A percentile compares a stretch with the other conserved stretches of the same genome.
Evolutionary conservation across 306 rosid species (phyloP).

Genomic region (Quercus parvula): DNA sequence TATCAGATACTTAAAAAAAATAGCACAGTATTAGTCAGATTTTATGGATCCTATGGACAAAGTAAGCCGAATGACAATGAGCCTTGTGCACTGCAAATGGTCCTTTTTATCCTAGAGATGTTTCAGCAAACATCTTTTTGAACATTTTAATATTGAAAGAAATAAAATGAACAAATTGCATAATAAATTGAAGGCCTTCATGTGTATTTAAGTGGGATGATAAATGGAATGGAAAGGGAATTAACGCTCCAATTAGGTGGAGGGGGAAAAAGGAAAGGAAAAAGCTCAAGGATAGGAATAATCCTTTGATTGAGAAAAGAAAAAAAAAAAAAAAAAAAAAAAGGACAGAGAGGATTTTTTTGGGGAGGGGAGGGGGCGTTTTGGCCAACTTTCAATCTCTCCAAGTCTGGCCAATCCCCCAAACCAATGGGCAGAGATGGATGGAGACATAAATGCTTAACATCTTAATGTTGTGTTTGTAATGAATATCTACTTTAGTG

Average conservation of each 20-base stretch:
- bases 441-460: no score
- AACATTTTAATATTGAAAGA: background rate
- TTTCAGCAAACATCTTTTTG: background rate
- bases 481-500: no score
- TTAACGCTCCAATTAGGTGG: no score
- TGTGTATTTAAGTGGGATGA: background rate
- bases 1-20: background rate
- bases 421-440: no score
- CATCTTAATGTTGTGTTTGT: no score
- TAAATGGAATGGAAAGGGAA: background rate
- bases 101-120: background rate
- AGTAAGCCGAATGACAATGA: background rate
- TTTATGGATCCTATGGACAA: background rate
- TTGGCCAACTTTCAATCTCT: no score
- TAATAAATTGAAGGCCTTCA: background rate
- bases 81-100: no score
- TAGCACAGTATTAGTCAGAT: background rate
- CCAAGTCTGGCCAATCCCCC: no score
- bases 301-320: background rate
- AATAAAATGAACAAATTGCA: background rate
- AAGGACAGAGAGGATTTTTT: no score
- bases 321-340: background rate
- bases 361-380: no score
- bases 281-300: background rate
- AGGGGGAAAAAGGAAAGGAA: background rate